These are phyloP conservation scores for Calvatia gigantea DNA, from an alignment of 768 basidiomycete species.

Conservation along the genomic window DNA sequence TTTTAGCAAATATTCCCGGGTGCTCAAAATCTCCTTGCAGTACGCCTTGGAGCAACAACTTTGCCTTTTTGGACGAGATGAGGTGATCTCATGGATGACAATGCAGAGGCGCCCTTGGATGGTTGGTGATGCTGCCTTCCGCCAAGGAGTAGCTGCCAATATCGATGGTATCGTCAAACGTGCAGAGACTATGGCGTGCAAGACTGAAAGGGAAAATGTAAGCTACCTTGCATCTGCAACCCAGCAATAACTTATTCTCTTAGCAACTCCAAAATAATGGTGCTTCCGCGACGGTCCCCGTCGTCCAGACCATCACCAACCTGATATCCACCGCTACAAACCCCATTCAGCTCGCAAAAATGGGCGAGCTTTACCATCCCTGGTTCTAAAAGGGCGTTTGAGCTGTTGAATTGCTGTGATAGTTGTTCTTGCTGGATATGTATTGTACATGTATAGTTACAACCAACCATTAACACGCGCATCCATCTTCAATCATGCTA, in stretches of 20 bases:
- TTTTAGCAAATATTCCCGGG: not conserved
- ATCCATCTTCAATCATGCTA: not conserved
- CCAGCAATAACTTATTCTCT: conserved; percentile 16
- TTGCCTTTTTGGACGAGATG: conserved; percentile 89
- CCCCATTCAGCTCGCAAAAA: conserved; percentile 78
- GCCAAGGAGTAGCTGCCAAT: conserved; percentile 48
- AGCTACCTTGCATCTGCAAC: conserved; percentile 6
- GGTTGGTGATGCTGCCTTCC: conserved; percentile 52
- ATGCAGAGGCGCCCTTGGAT: conserved; percentile 54
- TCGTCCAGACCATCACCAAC: conserved; percentile 79
- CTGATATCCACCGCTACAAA: conserved; percentile 86
- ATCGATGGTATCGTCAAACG: conserved; percentile 73
- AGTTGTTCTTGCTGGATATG: conserved; percentile 12
- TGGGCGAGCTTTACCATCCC: conserved; percentile 81
- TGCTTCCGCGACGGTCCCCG: conserved; percentile 41
- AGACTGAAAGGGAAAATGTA: conserved; percentile 82
- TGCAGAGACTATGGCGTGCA: conserved; percentile 83
- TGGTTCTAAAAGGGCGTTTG: conserved; percentile 61
- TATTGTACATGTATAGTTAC: conserved; percentile 8
- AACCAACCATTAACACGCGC: not conserved
- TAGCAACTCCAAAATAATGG: conserved; percentile 31
- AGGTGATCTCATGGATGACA: conserved; percentile 77
- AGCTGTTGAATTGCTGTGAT: conserved; percentile 9
- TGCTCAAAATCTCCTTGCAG: conserved; percentile 31
- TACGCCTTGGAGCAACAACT: conserved; percentile 92